Base-by-base conservation (phyloP, 352 stramenopile genomes). In the Phytophthora pluvialis region DNA sequence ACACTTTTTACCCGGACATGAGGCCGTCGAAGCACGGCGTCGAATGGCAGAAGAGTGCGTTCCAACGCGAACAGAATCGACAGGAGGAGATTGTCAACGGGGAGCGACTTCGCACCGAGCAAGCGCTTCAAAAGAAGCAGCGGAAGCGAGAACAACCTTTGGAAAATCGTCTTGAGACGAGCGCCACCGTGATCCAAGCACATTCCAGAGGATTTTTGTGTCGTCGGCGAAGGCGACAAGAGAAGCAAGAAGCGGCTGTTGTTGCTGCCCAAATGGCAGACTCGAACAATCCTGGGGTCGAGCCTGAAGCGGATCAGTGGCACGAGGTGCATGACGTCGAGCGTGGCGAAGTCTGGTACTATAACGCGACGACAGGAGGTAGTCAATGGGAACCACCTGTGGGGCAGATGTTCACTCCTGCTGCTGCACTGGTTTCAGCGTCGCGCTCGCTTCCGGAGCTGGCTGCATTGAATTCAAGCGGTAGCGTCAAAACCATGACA, bases 321-420 rank as follows among this genome's bases (percentile, higher is more conserved):
- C 80, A 89, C 38, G 64, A 93, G 51, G 81, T 95, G 8, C 84
- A 83, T 4, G 87, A 95, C 55, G 67, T 90, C 8, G 80, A 89
- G 15, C 64, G 71, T 7, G 77, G 72, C 5, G 86, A 93, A 38
- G 75, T 88, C 12, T 95, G 87, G 87, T 95, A 87, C 61, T 95
- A 94, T 71, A 95, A 95, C 51, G 64, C 74, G 3, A 51, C 52
- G 2, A 94, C 85, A 5, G 83, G 83, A 3, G 64, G 84, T 12
- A 93, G 83, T 65, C 85, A 95, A 44, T 95, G 87, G 87, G 83
- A 91, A 42, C 70, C 66, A 8, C 86, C 88, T 0, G 29, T 36
- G 16, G 6, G 42, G 42, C 28, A 70, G 4, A 10, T 35, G 1
- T 71, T 63, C 21, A 60, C 61, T 44, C 47, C 49, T 40, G 16